Evolutionary conservation across 257 asterid species (phyloP).

Genomic region (Eucommia ulmoides): DNA sequence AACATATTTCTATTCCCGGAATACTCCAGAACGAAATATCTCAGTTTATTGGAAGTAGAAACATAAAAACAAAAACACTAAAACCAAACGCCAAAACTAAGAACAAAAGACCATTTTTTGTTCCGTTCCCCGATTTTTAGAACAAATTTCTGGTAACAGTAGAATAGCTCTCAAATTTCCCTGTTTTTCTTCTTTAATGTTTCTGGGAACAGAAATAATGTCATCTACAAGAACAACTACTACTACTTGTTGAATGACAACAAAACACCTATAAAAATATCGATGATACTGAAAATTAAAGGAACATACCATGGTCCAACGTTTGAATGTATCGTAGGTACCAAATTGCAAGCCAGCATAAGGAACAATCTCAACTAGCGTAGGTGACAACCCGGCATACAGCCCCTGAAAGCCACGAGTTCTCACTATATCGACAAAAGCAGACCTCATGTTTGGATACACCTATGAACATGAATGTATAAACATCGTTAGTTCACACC

Average conservation of each 20-base stretch:
- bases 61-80: too few species aligned
- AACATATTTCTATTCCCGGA: too few species aligned
- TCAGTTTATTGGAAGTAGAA: too few species aligned
- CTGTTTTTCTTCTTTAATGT: background rate
- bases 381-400: constrained; percentile 84
- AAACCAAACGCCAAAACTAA: too few species aligned
- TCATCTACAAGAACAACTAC: background rate
- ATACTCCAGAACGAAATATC: too few species aligned
- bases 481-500: too few species aligned
- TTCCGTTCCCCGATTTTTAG: too few species aligned
- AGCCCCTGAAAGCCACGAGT: constrained; percentile 71
- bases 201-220: background rate
- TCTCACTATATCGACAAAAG: constrained; percentile 40
- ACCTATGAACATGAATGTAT: too few species aligned
- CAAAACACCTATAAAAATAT: background rate
- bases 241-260: background rate
- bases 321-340: constrained; percentile 86
- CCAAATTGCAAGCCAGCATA: constrained; percentile 96
- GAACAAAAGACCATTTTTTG: too few species aligned
- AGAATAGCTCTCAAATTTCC: background rate
- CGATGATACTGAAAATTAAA: constrained; percentile 1
- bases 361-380: constrained; percentile 76
- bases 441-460: constrained; percentile 83
- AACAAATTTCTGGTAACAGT: background rate
- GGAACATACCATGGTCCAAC: constrained; percentile 61